Evolutionary conservation across 2,329 filamentous ascomycete species (phyloP).

Genomic region (Sclerotinia minor): DNA sequence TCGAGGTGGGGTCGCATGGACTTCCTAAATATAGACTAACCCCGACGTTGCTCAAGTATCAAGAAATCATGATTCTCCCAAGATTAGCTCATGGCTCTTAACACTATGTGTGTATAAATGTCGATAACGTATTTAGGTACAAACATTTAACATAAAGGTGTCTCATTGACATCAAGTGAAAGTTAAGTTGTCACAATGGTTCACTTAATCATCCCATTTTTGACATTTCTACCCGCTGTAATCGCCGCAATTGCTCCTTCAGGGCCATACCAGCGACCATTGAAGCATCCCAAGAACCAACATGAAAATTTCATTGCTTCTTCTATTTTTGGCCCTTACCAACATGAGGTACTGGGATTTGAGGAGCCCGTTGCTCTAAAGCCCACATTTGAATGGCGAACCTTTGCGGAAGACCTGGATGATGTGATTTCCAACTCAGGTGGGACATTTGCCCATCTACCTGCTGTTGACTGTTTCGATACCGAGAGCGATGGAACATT

Average conservation of each 20-base stretch:
- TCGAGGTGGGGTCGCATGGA: constrained; percentile 8
- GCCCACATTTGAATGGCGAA: constrained; percentile 31
- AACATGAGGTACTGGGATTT: neutral
- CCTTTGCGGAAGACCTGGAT: constrained; percentile 23
- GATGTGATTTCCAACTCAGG: constrained; percentile 16
- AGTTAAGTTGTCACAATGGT: constrained; percentile 7
- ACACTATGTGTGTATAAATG: neutral
- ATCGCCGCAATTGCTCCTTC: neutral
- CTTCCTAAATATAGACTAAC: neutral
- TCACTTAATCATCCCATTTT: neutral
- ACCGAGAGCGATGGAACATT: constrained; percentile 34
- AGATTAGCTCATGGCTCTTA: neutral
- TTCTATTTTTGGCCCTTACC: constrained; percentile 28
- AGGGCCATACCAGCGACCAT: neutral
- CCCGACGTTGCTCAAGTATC: neutral
- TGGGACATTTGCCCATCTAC: constrained; percentile 39
- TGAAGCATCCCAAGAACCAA: constrained; percentile 6
- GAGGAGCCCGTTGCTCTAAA: constrained; percentile 29
- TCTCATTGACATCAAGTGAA: too few species aligned
- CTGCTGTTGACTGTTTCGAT: constrained; percentile 36
- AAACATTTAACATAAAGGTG: neutral
- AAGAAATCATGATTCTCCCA: neutral
- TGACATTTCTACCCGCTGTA: constrained; percentile 9
- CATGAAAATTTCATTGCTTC: constrained; percentile 26
- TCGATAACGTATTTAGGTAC: neutral